phyloP scores from a whole-genome alignment of 106 monocot genomes.

The Allium sativum region DNA sequence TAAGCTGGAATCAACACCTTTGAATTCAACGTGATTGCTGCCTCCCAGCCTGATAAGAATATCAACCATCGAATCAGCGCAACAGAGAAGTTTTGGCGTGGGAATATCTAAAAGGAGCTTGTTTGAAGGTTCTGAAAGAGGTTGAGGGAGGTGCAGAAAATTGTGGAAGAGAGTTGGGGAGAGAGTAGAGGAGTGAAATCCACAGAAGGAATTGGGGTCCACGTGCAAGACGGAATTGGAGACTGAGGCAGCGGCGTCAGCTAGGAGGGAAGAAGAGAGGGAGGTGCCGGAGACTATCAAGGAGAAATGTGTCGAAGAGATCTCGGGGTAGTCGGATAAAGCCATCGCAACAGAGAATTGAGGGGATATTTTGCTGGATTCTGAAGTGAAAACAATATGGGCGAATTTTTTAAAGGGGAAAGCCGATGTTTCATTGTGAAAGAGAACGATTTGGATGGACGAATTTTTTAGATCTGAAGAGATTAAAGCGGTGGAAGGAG shows the following conservation, averaged over 20 bases:
- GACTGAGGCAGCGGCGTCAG: constrained; percentile 53
- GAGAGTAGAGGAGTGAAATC: constrained; percentile 64
- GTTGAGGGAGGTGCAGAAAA: not conserved
- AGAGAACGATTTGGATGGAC: too few species aligned
- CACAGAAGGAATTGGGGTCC: constrained; percentile 83
- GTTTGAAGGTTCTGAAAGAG: constrained; percentile 36
- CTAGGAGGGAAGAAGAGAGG: constrained; percentile 62
- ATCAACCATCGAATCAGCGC: constrained; percentile 69
- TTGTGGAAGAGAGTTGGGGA: too few species aligned
- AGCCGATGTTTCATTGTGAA: too few species aligned
- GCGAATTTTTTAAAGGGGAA: too few species aligned
- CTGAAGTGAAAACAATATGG: too few species aligned
- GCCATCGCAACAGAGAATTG: not conserved
- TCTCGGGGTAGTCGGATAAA: constrained; percentile 7
- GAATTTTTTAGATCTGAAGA: too few species aligned
- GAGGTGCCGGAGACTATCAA: constrained; percentile 73
- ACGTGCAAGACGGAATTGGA: constrained; percentile 85
- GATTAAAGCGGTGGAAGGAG: too few species aligned
- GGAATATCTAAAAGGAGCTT: constrained; percentile 50
- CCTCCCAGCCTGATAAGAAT: constrained; percentile 67
- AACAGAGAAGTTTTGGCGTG: constrained; percentile 73
- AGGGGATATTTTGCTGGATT: too few species aligned
- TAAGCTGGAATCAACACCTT: constrained; percentile 63
- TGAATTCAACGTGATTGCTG: constrained; percentile 83
- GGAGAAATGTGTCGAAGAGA: constrained; percentile 48